A percentile compares a stretch with the other conserved stretches of the same genome.
Conservation (phyloP, 495 filamentous ascomycete species). For the Neurospora sp. region DNA sequence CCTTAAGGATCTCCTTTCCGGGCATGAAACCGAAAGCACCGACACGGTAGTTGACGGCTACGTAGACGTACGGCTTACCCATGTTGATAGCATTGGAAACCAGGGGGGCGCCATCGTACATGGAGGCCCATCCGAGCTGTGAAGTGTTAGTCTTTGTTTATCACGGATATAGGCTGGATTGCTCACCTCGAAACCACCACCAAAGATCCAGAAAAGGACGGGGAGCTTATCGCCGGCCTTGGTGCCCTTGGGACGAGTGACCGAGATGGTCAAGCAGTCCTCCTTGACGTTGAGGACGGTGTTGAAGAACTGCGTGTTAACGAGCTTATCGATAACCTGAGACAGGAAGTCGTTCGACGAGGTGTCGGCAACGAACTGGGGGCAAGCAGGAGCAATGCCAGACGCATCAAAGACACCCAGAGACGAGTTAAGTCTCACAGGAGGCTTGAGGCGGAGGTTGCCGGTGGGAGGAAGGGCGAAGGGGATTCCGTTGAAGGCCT, state of each 20-base stretch:
- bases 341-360: slow-evolving; percentile 28
- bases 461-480: slow-evolving; percentile 36
- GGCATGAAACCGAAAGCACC: slow-evolving; percentile 52
- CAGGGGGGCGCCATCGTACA: slow-evolving; percentile 49
- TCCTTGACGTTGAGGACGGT: slow-evolving; percentile 39
- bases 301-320: slow-evolving; percentile 50
- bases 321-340: slow-evolving; percentile 41
- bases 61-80: slow-evolving; percentile 53
- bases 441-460: slow-evolving; percentile 31
- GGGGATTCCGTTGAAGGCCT: slow-evolving; percentile 40
- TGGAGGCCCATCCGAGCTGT: slow-evolving; percentile 36
- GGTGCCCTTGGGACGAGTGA: slow-evolving; percentile 52
- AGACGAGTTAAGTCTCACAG: slow-evolving; percentile 28
- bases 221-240: slow-evolving; percentile 47
- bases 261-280: slow-evolving; percentile 58
- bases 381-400: slow-evolving; percentile 39
- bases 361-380: slow-evolving; percentile 43
- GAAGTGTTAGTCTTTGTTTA: slow-evolving; percentile 2
- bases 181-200: slow-evolving; percentile 53
- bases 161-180: background rate
- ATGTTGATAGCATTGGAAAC: slow-evolving; percentile 41
- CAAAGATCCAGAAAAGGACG: slow-evolving; percentile 67
- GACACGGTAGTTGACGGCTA: slow-evolving; percentile 54
- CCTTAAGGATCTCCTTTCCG: slow-evolving; percentile 52
- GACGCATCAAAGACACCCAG: slow-evolving; percentile 44